A percentile compares a stretch with the other conserved stretches of the same genome.
Conservation (phyloP, 352 stramenopile genomes). For the Blastocystis sp. region DNA sequence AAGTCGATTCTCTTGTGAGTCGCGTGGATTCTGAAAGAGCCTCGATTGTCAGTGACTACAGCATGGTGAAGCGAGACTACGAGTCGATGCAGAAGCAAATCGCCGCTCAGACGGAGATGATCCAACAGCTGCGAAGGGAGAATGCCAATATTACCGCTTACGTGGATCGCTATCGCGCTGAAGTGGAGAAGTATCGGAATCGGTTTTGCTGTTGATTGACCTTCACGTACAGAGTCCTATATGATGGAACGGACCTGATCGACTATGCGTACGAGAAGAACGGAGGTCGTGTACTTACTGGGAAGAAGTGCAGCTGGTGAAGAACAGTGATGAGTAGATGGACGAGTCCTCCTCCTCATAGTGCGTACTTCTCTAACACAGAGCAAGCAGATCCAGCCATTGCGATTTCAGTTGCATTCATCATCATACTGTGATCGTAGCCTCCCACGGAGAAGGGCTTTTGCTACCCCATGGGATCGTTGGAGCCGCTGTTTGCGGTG, state of each 20-base stretch:
- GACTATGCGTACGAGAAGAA: conserved; percentile 68
- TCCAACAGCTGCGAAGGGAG: neutral
- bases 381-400: conserved; percentile 1
- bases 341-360: conserved; percentile 16
- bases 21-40: conserved; percentile 3
- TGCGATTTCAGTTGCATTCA: conserved; percentile 20
- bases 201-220: neutral
- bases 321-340: conserved; percentile 14
- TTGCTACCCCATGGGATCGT: conserved; percentile 52
- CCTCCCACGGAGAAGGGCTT: conserved; percentile 58
- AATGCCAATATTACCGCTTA: neutral
- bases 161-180: neutral
- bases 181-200: neutral
- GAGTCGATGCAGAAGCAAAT: conserved; percentile 25
- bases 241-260: conserved; percentile 59
- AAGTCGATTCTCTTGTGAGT: conserved; percentile 1
- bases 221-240: neutral
- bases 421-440: neutral
- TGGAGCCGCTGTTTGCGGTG: conserved; percentile 42
- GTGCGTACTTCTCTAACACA: neutral
- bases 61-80: conserved; percentile 15
- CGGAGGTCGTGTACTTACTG: conserved; percentile 36
- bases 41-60: conserved; percentile 39
- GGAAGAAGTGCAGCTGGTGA: conserved; percentile 1
- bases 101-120: neutral